Evolutionary conservation across 2,329 filamentous ascomycete genomes (phyloP), one percentile per base, ranked within the genome.

Genomic region (Lasiodiplodia sp.): DNA sequence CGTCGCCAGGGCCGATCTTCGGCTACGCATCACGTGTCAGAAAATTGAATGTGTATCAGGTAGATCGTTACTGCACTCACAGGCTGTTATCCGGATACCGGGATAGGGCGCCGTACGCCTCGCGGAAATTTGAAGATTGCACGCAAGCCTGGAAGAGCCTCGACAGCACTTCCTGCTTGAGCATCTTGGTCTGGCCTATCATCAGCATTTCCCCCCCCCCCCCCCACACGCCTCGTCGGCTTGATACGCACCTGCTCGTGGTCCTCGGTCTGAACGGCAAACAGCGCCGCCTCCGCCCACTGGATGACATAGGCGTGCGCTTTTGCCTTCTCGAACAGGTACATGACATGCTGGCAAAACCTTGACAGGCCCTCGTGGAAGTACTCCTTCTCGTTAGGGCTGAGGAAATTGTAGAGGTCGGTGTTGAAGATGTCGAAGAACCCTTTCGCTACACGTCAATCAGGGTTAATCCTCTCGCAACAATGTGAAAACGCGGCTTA

Each of bases 311-410:
- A 92, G 1, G 92, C 91, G 78, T 92, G 92, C 0, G 91, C 89
- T 72, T 90, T 91, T 53, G 88, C 87, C 73, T 87, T 88, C 77
- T 97, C 94, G 75, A 92, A 98, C 1, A 99, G 85, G 23, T 88
- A 86, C 14, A 94, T 87, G 63, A 98, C 87, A 78, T 99, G 96
- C 52, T 91, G 89, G 79, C 96, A 96, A 81, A 97, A 99, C 71
- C 88, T 90, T 5, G 93, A 87, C 51, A 94, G 85, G 1, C 95
- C 96, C 68, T 88, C 88, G 75, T 94, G 86, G 75, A 91, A 90
- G 65, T 78, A 83, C 66, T 85, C 83, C 14, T 90, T 91, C 72
- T 97, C 93, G 2, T 90, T 88, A 28, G 93, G 88, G 66, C 92
- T 90, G 25, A 98, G 85, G 16, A 97, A 86, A 10, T 89, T 88